These are phyloP conservation scores for Podila clonocystis DNA, from an alignment of 192 early-diverging fungal species.

Conservation along the genomic window DNA sequence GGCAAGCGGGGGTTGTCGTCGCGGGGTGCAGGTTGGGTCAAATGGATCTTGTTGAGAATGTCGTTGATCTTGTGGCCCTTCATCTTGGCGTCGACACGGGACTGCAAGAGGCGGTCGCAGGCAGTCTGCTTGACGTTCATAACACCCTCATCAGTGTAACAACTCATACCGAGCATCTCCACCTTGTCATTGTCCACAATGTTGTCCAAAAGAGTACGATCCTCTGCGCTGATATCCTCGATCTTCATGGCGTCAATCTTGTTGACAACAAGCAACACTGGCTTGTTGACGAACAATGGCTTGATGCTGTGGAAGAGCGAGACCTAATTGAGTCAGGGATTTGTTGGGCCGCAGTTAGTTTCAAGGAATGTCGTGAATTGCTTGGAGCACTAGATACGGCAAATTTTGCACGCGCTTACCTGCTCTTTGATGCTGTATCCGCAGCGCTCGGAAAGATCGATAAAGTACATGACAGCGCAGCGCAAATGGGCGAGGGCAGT, in stretches of 20 bases:
- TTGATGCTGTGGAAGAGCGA: slow-evolving; percentile 94
- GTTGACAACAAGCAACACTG: slow-evolving; percentile 92
- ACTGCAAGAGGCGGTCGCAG: slow-evolving; percentile 92
- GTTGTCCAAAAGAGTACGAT: slow-evolving; percentile 79
- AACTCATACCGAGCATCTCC: slow-evolving; percentile 84
- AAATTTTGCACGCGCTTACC: slow-evolving; percentile 24
- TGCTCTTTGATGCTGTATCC: slow-evolving; percentile 97
- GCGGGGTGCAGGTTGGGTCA: slow-evolving; percentile 87
- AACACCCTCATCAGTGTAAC: slow-evolving; percentile 95
- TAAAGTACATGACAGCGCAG: slow-evolving; percentile 96
- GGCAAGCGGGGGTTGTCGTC: slow-evolving; percentile 87
- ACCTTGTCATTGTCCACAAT: slow-evolving; percentile 74
- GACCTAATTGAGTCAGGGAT: slow-evolving; percentile 35
- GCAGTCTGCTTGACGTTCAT: slow-evolving; percentile 95
- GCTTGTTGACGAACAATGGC: slow-evolving; percentile 99
- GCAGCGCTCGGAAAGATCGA: slow-evolving; percentile 98
- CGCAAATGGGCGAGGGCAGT: slow-evolving; percentile 98
- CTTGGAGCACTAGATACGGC: neutral
- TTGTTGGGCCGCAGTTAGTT: neutral
- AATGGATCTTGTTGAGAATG: slow-evolving; percentile 96
- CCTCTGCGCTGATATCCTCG: slow-evolving; percentile 78
- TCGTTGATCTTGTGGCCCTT: slow-evolving; percentile 89
- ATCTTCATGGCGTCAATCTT: slow-evolving; percentile 93
- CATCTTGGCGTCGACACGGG: slow-evolving; percentile 96
- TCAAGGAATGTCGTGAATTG: neutral